Base-by-base conservation (phyloP, 495 filamentous ascomycete genomes). In the Staphylotrichum longicolle region DNA sequence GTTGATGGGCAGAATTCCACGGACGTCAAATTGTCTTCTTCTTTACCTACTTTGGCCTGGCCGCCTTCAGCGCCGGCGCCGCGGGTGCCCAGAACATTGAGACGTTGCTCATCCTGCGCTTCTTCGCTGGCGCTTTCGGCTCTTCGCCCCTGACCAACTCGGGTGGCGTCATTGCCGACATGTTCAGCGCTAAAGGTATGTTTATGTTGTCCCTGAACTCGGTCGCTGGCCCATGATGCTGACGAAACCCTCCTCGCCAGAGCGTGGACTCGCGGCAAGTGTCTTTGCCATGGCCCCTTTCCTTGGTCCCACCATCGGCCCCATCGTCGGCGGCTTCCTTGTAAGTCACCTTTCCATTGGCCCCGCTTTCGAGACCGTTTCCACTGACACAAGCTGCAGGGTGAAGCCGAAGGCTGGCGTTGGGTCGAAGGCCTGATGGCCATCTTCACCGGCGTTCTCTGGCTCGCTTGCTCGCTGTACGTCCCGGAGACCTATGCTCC, bases 401-500 rank as follows among this genome's bases (percentile, higher is more conserved):
- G 69, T 14, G 60, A 69, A 42, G 53, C 68, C 1, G 54, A 58
- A 40, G 86, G 87, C 35, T 90, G 86, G 85, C 77, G 80, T 66
- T 89, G 86, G 86, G 80, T 88, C 6, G 80, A 87, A 75, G 86
- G 86, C 5, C 56, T 80, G 6, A 81, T 84, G 67, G 70, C 81
- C 41, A 91, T 91, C 53, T 94, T 91, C 84, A 83, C 86, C 1
- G 86, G 82, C 2, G 63, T 85, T 20, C 70, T 90, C 56, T 84
- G 90, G 58, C 78, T 82, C 39, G 68, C 80, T 33, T 83, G 91
- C 55, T 67, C 83, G 45, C 67, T 89, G n/a, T 73, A 87, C 42
- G 84, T 94, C 2, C 91, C 92, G 10, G 93, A 96, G 75, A 96
- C 93, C 0, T 97, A 97, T 71, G 84, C 70, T 1, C 77, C 81